phyloP scores from a whole-genome alignment of 192 early-diverging fungal genomes.

The Umbelopsis vinacea region DNA sequence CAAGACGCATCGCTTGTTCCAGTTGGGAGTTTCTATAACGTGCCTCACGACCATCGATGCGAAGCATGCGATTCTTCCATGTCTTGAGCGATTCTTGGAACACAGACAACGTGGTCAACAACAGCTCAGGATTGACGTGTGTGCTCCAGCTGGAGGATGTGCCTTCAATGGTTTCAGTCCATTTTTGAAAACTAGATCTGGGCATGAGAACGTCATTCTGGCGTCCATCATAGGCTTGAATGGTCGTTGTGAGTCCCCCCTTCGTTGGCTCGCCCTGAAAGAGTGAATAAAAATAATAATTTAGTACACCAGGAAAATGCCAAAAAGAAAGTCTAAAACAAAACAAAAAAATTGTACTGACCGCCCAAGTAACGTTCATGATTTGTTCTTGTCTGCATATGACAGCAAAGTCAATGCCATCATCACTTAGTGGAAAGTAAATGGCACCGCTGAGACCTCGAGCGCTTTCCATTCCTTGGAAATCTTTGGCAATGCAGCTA shows the following conservation, averaged over 20 bases:
- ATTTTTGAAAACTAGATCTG: background rate
- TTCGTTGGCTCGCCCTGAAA: slow-evolving; percentile 4
- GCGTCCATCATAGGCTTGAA: background rate
- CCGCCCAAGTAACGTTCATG: slow-evolving; percentile 19
- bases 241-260: background rate
- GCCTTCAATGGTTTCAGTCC: slow-evolving; percentile 12
- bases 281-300: background rate
- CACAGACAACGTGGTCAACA: slow-evolving; percentile 5
- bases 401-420: slow-evolving; percentile 2
- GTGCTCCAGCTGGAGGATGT: slow-evolving; percentile 8
- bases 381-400: slow-evolving; percentile 12
- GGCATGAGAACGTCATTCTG: background rate
- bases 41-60: slow-evolving; percentile 3
- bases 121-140: slow-evolving; percentile 12
- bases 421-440: slow-evolving; percentile 16
- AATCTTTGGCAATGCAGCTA: slow-evolving; percentile 15
- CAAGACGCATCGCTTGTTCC: slow-evolving; percentile 20
- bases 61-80: slow-evolving; percentile 21
- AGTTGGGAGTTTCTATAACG: slow-evolving; percentile 11
- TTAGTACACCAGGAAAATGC: background rate
- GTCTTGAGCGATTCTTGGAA: slow-evolving; percentile 23
- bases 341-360: too few species aligned
- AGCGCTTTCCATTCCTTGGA: slow-evolving; percentile 13
- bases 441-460: slow-evolving; percentile 4
- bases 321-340: background rate